These are phyloP conservation scores for Colletotrichum tamarilloi DNA, from an alignment of 2,329 filamentous ascomycete genomes.

Conservation along the genomic window DNA sequence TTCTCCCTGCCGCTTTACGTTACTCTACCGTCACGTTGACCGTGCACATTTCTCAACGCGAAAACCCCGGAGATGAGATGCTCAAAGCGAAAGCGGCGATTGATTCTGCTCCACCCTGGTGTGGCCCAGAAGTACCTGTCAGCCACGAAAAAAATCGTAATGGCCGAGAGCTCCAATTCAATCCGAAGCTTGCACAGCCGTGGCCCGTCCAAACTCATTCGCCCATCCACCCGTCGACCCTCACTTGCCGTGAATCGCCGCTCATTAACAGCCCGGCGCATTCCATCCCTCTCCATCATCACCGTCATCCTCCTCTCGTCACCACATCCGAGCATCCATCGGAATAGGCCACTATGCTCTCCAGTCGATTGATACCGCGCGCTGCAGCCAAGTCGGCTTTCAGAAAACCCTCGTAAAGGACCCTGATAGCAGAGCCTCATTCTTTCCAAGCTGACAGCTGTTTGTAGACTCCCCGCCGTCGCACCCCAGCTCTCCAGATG, in stretches of 20 bases:
- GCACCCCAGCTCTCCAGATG: conserved; percentile 60
- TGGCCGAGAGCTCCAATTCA: conserved; percentile 10
- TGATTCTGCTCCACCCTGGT: background rate
- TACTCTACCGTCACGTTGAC: background rate
- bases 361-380: conserved; percentile 70
- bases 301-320: conserved; percentile 38
- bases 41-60: background rate
- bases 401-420: conserved; percentile 62
- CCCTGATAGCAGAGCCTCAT: conserved; percentile 36
- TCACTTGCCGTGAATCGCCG: conserved; percentile 9
- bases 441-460: conserved; percentile 13
- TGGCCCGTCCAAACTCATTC: background rate
- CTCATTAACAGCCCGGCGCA: background rate
- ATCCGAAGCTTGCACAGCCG: conserved; percentile 11
- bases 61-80: background rate
- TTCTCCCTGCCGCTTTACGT: background rate
- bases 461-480: conserved; percentile 60
- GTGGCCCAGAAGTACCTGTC: background rate
- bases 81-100: background rate
- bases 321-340: conserved; percentile 36
- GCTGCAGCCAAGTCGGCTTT: conserved; percentile 67
- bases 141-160: conserved; percentile 16
- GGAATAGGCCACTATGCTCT: conserved; percentile 62
- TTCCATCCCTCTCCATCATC: conserved; percentile 9
- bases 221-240: conserved; percentile 23